Base-by-base conservation (phyloP, 208 protist genomes). In the Strigomonas galati region DNA sequence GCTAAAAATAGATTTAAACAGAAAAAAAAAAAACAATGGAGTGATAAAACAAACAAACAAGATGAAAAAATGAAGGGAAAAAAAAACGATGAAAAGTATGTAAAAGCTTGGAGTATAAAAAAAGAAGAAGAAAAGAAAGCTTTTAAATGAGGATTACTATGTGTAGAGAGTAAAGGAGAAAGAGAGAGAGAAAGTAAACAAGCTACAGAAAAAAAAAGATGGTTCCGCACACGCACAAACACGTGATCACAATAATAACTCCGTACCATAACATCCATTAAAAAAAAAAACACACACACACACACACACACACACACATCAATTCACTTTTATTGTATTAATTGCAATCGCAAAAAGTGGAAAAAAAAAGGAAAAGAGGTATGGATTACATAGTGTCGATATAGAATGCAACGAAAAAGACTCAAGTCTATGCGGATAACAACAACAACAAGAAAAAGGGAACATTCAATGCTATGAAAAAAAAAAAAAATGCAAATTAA, bases 11-110 rank as follows among this genome's bases (percentile, higher is more conserved):
- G 44, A 44, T 46, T 26, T 61, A 43, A 32, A 61, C 2, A 57
- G 14, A n/a, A 30, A 61, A 64, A 19, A 23, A 53, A 64, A 64
- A 64, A 64, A 40, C n/a, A n/a, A n/a, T n/a, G n/a, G n/a, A 24
- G 14, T 27, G 21, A 35, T 27, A 35, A 24, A 58, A 58, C 2
- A 35, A 19, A 24, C 26, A 35, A 28, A 58, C 2, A 58, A 58
- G 30, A 21, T 19, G 32, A 28, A 40, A 35, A 5, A 30, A 61
- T 61, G 56, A 9, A 37, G 30, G 28, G 9, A 35, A 49, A 49
- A 44, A 24, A 48, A 19, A 46, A 46, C 40, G 46, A 61, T 61
- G 5, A 61, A 61, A 61, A 40, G 2, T 24, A 64, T 54, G 44
- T 54, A n/a, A 7, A 40, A 5, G 2, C 32, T 37, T 37, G 32